Conservation (phyloP, 139 green algal species). For the Auxenochlorella pyrenoidosa region DNA sequence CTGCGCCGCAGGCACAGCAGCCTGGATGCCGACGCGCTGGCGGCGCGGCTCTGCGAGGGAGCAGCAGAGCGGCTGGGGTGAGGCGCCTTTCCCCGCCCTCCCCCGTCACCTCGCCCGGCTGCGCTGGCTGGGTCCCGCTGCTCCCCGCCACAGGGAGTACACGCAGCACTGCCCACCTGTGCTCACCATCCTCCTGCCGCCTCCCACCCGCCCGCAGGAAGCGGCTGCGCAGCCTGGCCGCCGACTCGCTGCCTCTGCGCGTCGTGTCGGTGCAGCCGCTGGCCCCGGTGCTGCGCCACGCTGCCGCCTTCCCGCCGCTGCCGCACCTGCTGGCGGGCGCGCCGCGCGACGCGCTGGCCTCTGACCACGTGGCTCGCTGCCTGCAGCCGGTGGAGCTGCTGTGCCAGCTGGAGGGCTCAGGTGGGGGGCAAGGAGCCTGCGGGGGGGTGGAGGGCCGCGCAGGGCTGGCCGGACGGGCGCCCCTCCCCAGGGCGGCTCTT, state of each 20-base stretch:
- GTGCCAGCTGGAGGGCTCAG: slow-evolving; percentile 83
- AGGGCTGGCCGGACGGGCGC: not conserved
- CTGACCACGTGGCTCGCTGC: slow-evolving; percentile 56
- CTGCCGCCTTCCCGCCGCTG: slow-evolving; percentile 68
- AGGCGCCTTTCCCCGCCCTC: not conserved
- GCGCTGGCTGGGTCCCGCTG: not conserved
- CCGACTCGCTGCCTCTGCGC: slow-evolving; percentile 47
- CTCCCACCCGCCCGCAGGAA: slow-evolving; percentile 44
- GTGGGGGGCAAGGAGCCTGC: slow-evolving; percentile 40
- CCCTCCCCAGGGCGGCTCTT: too few species aligned
- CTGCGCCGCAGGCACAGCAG: slow-evolving; percentile 43
- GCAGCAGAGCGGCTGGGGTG: slow-evolving; percentile 66
- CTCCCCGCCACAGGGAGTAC: not conserved
- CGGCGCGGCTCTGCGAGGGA: slow-evolving; percentile 54
- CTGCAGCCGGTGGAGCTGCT: slow-evolving; percentile 76
- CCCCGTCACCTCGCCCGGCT: not conserved
- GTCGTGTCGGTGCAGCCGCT: slow-evolving; percentile 74
- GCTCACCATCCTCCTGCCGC: not conserved
- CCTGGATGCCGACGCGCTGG: slow-evolving; percentile 42
- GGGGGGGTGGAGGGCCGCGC: not conserved
- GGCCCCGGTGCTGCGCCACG: slow-evolving; percentile 60
- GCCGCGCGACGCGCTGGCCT: slow-evolving; percentile 20
- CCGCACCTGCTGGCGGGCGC: slow-evolving; percentile 71
- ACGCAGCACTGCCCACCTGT: not conserved
- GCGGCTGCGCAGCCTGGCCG: slow-evolving; percentile 70